Conservation (phyloP, 2,329 filamentous ascomycete genomes). For the Fusarium albidum region DNA sequence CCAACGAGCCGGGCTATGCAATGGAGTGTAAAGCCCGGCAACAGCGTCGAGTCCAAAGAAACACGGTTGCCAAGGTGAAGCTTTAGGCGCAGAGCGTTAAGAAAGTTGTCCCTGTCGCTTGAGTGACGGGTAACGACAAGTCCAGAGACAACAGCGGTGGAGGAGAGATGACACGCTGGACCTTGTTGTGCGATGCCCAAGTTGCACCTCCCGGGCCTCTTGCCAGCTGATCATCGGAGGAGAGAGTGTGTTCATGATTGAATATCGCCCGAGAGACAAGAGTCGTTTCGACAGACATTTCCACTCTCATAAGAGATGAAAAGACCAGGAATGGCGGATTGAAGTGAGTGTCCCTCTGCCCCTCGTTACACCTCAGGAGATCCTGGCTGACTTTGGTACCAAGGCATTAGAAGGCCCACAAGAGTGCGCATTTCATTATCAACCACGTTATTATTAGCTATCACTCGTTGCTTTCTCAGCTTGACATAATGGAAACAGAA, state of each 20-base stretch:
- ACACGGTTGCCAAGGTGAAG: constrained; percentile 12
- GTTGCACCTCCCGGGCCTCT: too few species aligned
- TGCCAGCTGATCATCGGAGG: too few species aligned
- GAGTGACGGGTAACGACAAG: neutral
- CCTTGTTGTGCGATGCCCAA: too few species aligned
- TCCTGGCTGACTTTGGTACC: neutral
- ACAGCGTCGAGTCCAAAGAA: constrained; percentile 47
- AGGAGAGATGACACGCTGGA: too few species aligned
- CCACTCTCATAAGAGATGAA: neutral
- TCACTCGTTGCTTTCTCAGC: neutral
- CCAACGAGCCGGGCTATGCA: constrained; percentile 57
- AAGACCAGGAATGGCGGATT: neutral
- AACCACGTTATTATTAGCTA: neutral
- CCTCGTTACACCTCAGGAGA: neutral
- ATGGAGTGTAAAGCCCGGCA: constrained; percentile 55
- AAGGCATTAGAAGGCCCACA: neutral
- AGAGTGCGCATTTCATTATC: neutral
- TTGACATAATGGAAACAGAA: neutral
- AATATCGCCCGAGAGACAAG: neutral
- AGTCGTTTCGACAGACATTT: neutral
- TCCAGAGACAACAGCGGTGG: too few species aligned
- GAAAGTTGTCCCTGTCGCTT: neutral
- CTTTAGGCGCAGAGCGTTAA: neutral
- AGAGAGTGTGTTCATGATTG: too few species aligned
- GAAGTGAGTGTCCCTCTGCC: neutral